A percentile compares a stretch with the other conserved stretches of the same genome.
Evolutionary conservation across 2,329 filamentous ascomycete genomes (phyloP).

Genomic region (Penicillium sp.): DNA sequence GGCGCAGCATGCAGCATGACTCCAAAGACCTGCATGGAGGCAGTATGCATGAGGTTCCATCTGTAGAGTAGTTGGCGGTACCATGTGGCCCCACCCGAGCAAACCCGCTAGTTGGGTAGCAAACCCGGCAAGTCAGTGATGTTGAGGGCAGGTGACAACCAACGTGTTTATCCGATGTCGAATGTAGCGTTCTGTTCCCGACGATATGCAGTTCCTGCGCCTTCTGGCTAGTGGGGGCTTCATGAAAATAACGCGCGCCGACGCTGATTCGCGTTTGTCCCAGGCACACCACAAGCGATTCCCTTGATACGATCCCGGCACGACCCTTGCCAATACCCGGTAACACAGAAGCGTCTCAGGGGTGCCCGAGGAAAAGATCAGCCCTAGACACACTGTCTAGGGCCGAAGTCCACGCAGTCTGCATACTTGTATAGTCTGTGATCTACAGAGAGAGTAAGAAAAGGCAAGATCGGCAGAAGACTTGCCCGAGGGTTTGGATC

Average conservation of each 20-base stretch:
- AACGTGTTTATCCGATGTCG: conserved; percentile 68
- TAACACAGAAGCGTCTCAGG: background rate
- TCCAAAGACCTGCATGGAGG: conserved; percentile 66
- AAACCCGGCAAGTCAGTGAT: background rate
- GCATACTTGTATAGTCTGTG: background rate
- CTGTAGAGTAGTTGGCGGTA: conserved; percentile 69
- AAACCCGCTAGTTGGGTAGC: background rate
- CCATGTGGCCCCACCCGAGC: conserved; percentile 83
- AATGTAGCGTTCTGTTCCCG: conserved; percentile 75
- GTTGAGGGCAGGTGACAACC: conserved; percentile 68
- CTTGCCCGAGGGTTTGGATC: conserved; percentile 52
- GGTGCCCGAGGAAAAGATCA: too few species aligned
- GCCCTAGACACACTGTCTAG: background rate
- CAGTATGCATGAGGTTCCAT: conserved; percentile 77
- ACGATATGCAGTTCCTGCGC: conserved; percentile 70
- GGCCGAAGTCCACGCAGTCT: background rate
- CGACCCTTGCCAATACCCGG: background rate
- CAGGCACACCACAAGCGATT: conserved; percentile 46
- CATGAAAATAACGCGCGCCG: background rate
- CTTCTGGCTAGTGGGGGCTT: conserved; percentile 66
- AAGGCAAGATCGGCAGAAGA: conserved; percentile 66
- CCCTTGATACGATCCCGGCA: background rate
- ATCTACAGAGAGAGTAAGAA: background rate
- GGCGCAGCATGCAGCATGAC: conserved; percentile 67
- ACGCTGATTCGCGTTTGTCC: background rate